phyloP scores from a whole-genome alignment of 2,329 filamentous ascomycete species.

The Aspergillus fijiensis region DNA sequence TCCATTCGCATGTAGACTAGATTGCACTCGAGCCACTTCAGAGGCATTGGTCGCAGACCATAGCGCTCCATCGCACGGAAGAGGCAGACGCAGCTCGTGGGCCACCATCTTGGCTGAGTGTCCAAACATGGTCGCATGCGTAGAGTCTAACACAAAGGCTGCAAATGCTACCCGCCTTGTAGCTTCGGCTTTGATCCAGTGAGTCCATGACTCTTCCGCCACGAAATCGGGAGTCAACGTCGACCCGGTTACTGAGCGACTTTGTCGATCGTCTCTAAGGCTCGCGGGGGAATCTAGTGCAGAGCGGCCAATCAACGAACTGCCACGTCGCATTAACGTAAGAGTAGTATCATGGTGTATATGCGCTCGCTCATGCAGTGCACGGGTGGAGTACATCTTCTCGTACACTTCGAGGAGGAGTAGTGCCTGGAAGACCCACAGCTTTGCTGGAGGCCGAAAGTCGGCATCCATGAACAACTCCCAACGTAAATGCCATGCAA shows the following conservation, averaged over 20 bases:
- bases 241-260: constrained; percentile 37
- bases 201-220: constrained; percentile 88
- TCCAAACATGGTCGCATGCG: constrained; percentile 96
- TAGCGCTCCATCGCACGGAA: constrained; percentile 88
- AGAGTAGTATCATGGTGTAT: constrained; percentile 96
- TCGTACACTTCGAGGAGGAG: constrained; percentile 90
- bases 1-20: constrained; percentile 74
- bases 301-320: constrained; percentile 83
- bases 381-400: constrained; percentile 94
- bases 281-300: constrained; percentile 81
- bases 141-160: constrained; percentile 92
- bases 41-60: constrained; percentile 88
- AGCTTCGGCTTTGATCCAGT: constrained; percentile 93
- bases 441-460: constrained; percentile 85
- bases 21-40: constrained; percentile 81
- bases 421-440: constrained; percentile 94
- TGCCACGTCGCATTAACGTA: constrained; percentile 89
- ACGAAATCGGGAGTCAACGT: constrained; percentile 58
- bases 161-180: constrained; percentile 88
- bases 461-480: constrained; percentile 90
- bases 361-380: constrained; percentile 89
- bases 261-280: constrained; percentile 60
- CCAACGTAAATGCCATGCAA: constrained; percentile 93
- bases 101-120: constrained; percentile 97
- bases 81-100: constrained; percentile 85